These are phyloP conservation scores for Xylaria intraflava DNA, from an alignment of 495 filamentous ascomycete genomes.

Conservation along the genomic window DNA sequence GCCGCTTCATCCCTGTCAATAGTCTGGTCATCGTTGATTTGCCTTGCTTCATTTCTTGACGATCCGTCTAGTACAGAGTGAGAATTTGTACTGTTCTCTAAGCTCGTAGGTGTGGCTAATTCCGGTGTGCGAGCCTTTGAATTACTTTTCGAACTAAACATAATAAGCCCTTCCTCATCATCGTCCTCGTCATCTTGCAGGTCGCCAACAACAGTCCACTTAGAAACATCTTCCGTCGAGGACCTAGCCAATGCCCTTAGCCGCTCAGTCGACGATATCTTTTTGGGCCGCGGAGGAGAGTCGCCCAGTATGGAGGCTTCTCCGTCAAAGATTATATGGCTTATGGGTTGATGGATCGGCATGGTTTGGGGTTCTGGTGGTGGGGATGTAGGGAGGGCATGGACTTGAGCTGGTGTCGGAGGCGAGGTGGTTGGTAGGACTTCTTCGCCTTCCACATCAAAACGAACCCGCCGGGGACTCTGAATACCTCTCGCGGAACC, in stretches of 20 bases:
- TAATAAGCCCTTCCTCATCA: slow-evolving; percentile 27
- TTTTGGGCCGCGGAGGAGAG: slow-evolving; percentile 34
- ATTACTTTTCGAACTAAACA: slow-evolving; percentile 19
- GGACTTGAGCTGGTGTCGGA: slow-evolving; percentile 15
- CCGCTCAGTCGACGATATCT: slow-evolving; percentile 41
- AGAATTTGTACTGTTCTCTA: slow-evolving; percentile 6
- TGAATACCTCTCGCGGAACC: slow-evolving; percentile 30
- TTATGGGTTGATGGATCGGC: slow-evolving; percentile 16
- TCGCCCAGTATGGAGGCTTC: slow-evolving; percentile 36
- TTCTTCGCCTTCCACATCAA: slow-evolving; percentile 46
- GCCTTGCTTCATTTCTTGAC: not conserved
- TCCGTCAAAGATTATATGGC: not conserved
- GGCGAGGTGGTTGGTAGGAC: slow-evolving; percentile 47
- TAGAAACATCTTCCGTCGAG: slow-evolving; percentile 37
- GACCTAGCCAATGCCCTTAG: slow-evolving; percentile 37
- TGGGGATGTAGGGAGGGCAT: slow-evolving; percentile 7
- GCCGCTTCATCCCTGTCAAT: slow-evolving; percentile 8
- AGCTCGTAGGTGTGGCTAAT: slow-evolving; percentile 10
- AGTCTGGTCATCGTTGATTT: slow-evolving; percentile 7
- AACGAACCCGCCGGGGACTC: slow-evolving; percentile 49
- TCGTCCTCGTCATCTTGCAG: slow-evolving; percentile 32
- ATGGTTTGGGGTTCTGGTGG: slow-evolving; percentile 18
- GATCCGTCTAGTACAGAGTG: not conserved
- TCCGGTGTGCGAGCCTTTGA: not conserved
- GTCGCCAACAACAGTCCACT: slow-evolving; percentile 37